Base-by-base conservation (phyloP, 2,329 filamentous ascomycete species). In the Alternaria angustiovoidea region DNA sequence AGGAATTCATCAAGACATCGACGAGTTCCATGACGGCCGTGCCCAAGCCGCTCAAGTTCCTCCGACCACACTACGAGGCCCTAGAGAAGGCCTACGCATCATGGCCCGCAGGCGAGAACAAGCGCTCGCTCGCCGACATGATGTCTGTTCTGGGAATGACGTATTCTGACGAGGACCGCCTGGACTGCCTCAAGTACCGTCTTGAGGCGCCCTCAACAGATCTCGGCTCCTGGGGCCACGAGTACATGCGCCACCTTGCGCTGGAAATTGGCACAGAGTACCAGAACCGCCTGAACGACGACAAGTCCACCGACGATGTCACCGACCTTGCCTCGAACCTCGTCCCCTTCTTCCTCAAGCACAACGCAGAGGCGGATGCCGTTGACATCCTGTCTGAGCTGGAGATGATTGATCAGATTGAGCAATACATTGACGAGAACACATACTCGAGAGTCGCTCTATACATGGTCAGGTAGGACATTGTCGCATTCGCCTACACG, bases 21-120 rank as follows among this genome's bases (percentile, higher is more conserved):
- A 99, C 95, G 68, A 98, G 94, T 61, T 99, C 96, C 46, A 99
- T 99, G 95, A 99, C 95, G 49, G 95, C 95, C 61, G 95, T 99
- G 64, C 95, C 96, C 24, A 99, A 99, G 82, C 95, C 95, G 34
- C 87, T 99, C 73, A 99, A 99, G 82, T 99, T 99, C 80, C 87
- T 99, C 66, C 89, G 95, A 83, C 95, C 94, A 69, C 94, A 99
- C 81, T 99, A 98, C 83, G 91, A 96, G 81, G 89, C 91, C 58
- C 85, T 99, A 76, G 91, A 91, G 64, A 91, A 91, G 79, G 84
- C 94, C 28, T 97, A 97, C 83, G 94, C 96, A 61, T 87, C 90
- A 78, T 99, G 96, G 95, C 86, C 91, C 4, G 86, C 87, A 57
- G 89, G 93, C 66, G 88, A 93, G 53, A 88, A 97, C 82, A 97